Evolutionary conservation across 139 green algal species (phyloP), one percentile per base, ranked within the genome.

Genomic region (Asterochloris erici): DNA sequence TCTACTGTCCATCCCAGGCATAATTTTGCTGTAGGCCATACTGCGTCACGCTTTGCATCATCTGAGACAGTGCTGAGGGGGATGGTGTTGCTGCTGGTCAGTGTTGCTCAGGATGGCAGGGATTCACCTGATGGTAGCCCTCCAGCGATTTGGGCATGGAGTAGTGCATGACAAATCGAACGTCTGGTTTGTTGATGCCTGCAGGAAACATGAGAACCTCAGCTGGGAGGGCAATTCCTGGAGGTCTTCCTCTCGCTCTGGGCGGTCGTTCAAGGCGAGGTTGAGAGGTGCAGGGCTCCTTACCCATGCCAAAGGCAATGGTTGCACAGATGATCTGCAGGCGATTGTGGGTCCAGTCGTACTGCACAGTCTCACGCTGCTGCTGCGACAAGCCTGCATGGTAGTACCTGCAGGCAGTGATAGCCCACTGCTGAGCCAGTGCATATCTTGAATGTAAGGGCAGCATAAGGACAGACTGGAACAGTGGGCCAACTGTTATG

Each of bases 161-260:
- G 86, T 91, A 95, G 90, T 98, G 96, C 82, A 98, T 93, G 27
- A 98, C 96, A 85, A 97, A 98, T 14, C 95, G 90, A 73, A 95
- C 91, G 61, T 94, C 90, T 10, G 89, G 74, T 85, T 95, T 95
- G 86, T 94, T 92, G 84, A 95, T 92, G 85, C 88, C 87, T 89
- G 86, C 60, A 82, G 28, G 77, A 54, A 6, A 54, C 38, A 54
- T 6, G 38, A 54, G 24, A 23, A 0, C 38, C 6, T 54, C 38
- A 54, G 38, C 38, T 54, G 38, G 6, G 38, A 54, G 38, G 38
- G 38, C 4, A 6, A 54, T 54, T 54, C 38, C 38, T 54, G 38
- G 38, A 54, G 38, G 38, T 54, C 38, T 54, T 54, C 38, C 38
- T 6, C 38, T 54, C 38, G 38, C 38, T 54, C 38, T 54, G 38